These are phyloP conservation scores for Hyparrhenia diplandra DNA, from an alignment of 176 grass and related monocot genomes.

Conservation along the genomic window DNA sequence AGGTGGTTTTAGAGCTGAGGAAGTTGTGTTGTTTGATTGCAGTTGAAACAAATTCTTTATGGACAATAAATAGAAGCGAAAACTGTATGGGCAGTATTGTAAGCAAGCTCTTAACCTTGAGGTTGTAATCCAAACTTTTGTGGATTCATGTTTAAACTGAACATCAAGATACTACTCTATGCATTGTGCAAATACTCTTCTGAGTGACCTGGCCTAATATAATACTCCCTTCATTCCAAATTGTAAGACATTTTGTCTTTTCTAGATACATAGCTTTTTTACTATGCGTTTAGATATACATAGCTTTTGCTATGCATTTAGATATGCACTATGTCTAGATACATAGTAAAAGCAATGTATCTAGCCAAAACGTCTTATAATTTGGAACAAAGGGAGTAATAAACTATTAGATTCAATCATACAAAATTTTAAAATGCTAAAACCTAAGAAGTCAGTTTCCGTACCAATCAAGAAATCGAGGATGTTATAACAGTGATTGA, in stretches of 20 bases:
- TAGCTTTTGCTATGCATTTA: not conserved
- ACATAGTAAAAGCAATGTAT: not conserved
- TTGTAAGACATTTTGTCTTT: not conserved
- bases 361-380: not conserved
- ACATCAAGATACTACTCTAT: not conserved
- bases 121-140: not conserved
- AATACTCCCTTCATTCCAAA: not conserved
- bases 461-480: slow-evolving; percentile 5
- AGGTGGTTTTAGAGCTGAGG: not conserved
- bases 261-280: not conserved
- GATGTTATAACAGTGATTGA: not conserved
- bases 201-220: not conserved
- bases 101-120: slow-evolving; percentile 2
- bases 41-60: not conserved
- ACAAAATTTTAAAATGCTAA: not conserved
- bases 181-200: not conserved
- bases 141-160: slow-evolving; percentile 8
- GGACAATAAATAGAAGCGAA: not conserved
- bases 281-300: not conserved
- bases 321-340: not conserved
- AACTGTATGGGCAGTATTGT: not conserved
- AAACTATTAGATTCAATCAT: not conserved
- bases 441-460: slow-evolving; percentile 14
- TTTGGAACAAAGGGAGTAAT: not conserved
- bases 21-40: not conserved